A percentile compares a stretch with the other conserved stretches of the same genome.
These are phyloP conservation scores for Mycena maculata DNA, from an alignment of 768 basidiomycete genomes.

Conservation along the genomic window DNA sequence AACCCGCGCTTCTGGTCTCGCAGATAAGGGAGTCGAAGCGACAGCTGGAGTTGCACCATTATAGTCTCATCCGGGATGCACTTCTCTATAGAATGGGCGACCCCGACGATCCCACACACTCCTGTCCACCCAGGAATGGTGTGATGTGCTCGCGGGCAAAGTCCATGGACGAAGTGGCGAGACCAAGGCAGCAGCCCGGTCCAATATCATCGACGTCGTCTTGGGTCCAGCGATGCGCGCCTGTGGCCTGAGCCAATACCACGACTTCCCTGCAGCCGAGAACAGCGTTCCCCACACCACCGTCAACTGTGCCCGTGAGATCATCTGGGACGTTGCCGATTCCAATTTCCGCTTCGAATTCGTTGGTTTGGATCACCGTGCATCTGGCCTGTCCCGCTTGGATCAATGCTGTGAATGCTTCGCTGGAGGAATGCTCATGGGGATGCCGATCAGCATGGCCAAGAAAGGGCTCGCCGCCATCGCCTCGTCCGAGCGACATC, in stretches of 20 bases:
- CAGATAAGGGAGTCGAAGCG: background rate
- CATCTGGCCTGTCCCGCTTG: background rate
- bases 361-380: background rate
- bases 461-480: background rate
- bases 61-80: background rate
- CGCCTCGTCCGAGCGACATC: background rate
- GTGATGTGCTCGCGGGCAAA: background rate
- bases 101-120: background rate
- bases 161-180: background rate
- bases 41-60: background rate
- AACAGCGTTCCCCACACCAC: background rate
- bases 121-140: background rate
- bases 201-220: background rate
- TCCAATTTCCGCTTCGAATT: conserved; percentile 7
- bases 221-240: background rate
- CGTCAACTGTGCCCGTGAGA: background rate
- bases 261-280: background rate
- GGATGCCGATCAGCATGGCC: background rate
- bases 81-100: background rate
- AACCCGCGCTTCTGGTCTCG: conserved; percentile 1
- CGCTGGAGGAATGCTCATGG: background rate
- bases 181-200: background rate
- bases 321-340: conserved; percentile 5
- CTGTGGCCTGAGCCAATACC: background rate
- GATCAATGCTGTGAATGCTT: background rate